phyloP scores from a whole-genome alignment of 202 grass and related monocot species.

The Bolboschoenoplectus hybrid region DNA sequence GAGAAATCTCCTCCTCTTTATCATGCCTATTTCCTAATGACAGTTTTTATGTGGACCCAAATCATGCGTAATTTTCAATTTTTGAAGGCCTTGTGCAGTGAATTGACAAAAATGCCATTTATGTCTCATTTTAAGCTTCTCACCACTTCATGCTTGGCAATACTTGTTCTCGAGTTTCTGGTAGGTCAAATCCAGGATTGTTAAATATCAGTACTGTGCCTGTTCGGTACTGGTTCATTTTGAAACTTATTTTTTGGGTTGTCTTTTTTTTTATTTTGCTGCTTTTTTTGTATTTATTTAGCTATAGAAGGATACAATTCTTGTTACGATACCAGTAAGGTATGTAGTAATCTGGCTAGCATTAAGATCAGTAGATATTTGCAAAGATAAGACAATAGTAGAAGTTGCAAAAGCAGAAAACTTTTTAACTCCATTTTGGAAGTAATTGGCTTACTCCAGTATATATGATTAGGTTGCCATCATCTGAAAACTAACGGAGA shows the following conservation, averaged over 20 bases:
- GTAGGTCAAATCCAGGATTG: conserved; percentile 46
- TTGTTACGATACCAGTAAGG: background rate
- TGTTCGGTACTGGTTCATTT: background rate
- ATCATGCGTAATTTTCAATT: conserved; percentile 67
- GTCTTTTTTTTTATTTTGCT: background rate
- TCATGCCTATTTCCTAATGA: conserved; percentile 86
- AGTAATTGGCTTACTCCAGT: background rate
- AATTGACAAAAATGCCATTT: conserved; percentile 59
- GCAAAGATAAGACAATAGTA: background rate
- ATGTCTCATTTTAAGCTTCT: conserved; percentile 72
- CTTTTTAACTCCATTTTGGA: background rate
- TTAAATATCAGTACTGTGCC: conserved; percentile 1
- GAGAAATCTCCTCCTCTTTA: conserved; percentile 93
- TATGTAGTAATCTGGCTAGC: conserved; percentile 1
- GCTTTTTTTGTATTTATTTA: conserved; percentile 27
- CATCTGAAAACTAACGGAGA: conserved; percentile 2
- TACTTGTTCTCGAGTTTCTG: conserved; percentile 86
- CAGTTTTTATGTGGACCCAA: conserved; percentile 91
- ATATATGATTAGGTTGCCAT: background rate
- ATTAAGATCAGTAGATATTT: background rate
- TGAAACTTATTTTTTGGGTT: background rate
- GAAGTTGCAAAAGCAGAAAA: background rate
- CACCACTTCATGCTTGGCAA: conserved; percentile 50
- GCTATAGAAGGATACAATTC: conserved; percentile 25
- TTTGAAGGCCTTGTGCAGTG: conserved; percentile 68